phyloP scores from a whole-genome alignment of 2,329 filamentous ascomycete species.

The Dactylella cylindrospora region DNA sequence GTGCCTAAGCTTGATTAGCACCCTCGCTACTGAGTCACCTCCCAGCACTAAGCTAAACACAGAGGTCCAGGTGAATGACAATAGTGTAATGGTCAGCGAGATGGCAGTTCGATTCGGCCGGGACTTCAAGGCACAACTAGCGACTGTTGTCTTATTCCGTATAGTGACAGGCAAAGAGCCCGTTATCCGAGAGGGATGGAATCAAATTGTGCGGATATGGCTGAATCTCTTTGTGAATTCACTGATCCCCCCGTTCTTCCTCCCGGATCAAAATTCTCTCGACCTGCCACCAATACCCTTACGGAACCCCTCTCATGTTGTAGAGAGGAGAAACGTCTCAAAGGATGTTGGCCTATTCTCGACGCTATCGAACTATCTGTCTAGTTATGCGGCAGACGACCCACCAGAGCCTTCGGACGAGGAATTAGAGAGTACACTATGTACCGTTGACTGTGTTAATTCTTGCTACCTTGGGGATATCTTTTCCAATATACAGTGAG shows the following conservation, averaged over 20 bases:
- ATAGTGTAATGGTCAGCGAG: conserved; percentile 97
- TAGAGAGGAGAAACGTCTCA: conserved; percentile 78
- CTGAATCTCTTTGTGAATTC: conserved; percentile 96
- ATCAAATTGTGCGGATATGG: conserved; percentile 84
- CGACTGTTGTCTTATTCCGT: conserved; percentile 91
- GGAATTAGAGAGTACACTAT: conserved; percentile 91
- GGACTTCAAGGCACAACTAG: conserved; percentile 89
- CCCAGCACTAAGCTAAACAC: conserved; percentile 89
- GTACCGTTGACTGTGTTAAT: conserved; percentile 89
- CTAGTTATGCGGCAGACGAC: conserved; percentile 97
- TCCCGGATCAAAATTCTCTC: conserved; percentile 63
- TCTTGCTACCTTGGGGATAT: conserved; percentile 82
- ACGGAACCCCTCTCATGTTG: conserved; percentile 86
- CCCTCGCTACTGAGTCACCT: conserved; percentile 71
- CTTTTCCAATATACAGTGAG: conserved; percentile 77
- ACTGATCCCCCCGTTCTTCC: conserved; percentile 78
- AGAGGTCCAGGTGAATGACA: conserved; percentile 87
- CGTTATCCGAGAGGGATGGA: conserved; percentile 75
- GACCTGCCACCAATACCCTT: conserved; percentile 80
- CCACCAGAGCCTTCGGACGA: conserved; percentile 96
- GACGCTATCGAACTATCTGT: conserved; percentile 92
- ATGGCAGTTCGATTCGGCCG: conserved; percentile 92
- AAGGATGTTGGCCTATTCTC: conserved; percentile 86
- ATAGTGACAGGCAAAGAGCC: conserved; percentile 83
- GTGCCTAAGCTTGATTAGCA: conserved; percentile 86